Evolutionary conservation across 495 filamentous ascomycete species (phyloP).

Genomic region (Aspergillus sclerotioniger): DNA sequence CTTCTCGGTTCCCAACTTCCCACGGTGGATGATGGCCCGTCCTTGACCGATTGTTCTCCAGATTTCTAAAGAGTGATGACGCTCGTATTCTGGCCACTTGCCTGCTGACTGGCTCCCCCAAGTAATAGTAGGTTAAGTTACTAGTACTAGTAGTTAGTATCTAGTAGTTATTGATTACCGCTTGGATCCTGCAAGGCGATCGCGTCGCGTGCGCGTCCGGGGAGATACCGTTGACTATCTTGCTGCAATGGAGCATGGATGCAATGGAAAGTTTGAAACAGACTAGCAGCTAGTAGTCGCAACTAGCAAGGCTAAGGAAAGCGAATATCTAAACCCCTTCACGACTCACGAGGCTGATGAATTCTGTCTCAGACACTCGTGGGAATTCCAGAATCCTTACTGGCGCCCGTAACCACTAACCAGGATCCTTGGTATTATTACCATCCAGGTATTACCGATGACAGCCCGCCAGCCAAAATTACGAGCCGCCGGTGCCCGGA

Average conservation of each 20-base stretch:
- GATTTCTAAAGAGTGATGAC: not conserved
- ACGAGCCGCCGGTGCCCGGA: conserved; percentile 7
- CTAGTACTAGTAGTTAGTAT: too few relatives aligned
- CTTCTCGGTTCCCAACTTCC: too few relatives aligned
- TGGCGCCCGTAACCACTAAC: not conserved
- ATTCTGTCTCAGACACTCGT: conserved; percentile 9
- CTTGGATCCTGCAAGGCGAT: not conserved
- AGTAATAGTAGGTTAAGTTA: not conserved
- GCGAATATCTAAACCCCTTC: not conserved
- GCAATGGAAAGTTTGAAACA: conserved; percentile 1
- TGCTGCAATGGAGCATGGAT: not conserved
- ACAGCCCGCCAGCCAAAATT: conserved; percentile 2
- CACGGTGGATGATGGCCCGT: too few relatives aligned
- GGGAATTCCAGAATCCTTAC: not conserved
- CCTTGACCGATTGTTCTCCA: too few relatives aligned
- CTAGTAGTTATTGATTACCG: not conserved
- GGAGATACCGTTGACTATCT: not conserved
- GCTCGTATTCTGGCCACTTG: not conserved
- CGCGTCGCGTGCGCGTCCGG: conserved; percentile 21
- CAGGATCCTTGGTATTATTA: not conserved
- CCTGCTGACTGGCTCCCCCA: not conserved
- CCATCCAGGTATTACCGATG: too few relatives aligned
- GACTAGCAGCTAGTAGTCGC: not conserved
- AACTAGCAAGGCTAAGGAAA: not conserved
- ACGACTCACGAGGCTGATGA: conserved; percentile 6